These are phyloP conservation scores for Punctularia strigosozonata DNA, from an alignment of 768 basidiomycete species.

Conservation along the genomic window DNA sequence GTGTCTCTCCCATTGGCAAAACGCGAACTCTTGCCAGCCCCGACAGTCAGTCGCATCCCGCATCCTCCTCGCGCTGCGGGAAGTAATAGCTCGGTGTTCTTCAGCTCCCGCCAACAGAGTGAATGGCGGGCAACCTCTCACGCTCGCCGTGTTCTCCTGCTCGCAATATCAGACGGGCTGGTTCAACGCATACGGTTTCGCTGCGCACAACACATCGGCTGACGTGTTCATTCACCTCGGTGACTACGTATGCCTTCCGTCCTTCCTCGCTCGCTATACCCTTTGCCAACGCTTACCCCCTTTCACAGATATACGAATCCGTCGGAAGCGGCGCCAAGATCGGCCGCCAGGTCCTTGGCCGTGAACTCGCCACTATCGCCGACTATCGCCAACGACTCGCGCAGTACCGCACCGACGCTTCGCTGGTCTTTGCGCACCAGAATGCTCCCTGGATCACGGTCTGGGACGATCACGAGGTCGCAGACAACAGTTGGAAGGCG, in stretches of 20 bases:
- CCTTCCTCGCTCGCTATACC: too few relatives aligned
- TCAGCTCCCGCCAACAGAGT: slow-evolving; percentile 33
- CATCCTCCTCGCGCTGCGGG: not conserved
- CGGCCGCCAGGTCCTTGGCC: slow-evolving; percentile 35
- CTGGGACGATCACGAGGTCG: slow-evolving; percentile 35
- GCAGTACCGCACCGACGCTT: slow-evolving; percentile 41
- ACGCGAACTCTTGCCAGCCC: slow-evolving; percentile 39
- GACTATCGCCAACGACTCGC: slow-evolving; percentile 41
- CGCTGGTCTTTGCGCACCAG: slow-evolving; percentile 36
- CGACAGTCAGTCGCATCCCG: slow-evolving; percentile 24
- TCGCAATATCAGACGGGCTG: slow-evolving; percentile 43
- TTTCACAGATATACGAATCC: too few relatives aligned
- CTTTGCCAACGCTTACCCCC: too few relatives aligned
- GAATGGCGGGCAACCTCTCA: slow-evolving; percentile 40
- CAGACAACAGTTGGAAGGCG: slow-evolving; percentile 46
- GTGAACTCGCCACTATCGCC: slow-evolving; percentile 42
- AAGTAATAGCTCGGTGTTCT: not conserved
- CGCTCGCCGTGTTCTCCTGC: slow-evolving; percentile 49
- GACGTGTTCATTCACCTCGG: slow-evolving; percentile 48
- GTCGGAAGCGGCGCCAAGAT: slow-evolving; percentile 25
- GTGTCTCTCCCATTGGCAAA: slow-evolving; percentile 33
- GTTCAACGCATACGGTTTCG: slow-evolving; percentile 52
- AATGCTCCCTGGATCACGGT: slow-evolving; percentile 43
- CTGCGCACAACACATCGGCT: slow-evolving; percentile 37
- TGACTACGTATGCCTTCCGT: slow-evolving; percentile 30